Evolutionary conservation across 441 rosid species (phyloP).

Genomic region (Adansonia grandidieri): DNA sequence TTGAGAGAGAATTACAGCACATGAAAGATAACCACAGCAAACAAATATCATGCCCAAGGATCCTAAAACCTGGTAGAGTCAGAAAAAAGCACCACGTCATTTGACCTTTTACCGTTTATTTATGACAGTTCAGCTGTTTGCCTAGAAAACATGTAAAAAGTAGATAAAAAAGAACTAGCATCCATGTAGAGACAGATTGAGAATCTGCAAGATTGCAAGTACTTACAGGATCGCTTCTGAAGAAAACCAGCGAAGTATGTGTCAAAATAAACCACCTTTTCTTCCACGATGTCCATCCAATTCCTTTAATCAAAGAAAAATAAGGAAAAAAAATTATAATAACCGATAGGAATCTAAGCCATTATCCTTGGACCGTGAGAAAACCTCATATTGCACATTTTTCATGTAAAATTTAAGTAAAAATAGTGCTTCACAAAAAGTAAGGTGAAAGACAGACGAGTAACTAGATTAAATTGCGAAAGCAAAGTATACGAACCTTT

Average conservation of each 20-base stretch:
- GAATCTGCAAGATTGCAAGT: conserved; percentile 26
- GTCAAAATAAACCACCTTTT: conserved; percentile 98
- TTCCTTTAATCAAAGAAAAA: conserved; percentile 55
- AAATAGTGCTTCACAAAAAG: conserved; percentile 1
- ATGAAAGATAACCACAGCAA: neutral
- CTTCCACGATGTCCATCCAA: conserved; percentile 99
- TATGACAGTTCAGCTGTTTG: neutral
- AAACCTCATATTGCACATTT: neutral
- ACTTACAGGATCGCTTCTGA: conserved; percentile 97
- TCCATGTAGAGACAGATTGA: conserved; percentile 1
- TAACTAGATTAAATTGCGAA: conserved; percentile 16
- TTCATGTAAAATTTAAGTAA: neutral
- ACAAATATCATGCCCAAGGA: neutral
- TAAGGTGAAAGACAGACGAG: neutral
- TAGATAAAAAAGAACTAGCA: conserved; percentile 3
- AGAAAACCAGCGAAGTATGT: conserved; percentile 92
- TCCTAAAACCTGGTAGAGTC: conserved; percentile 7
- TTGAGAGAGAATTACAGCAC: neutral
- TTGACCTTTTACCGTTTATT: conserved; percentile 13
- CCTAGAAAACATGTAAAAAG: neutral
- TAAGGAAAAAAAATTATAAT: neutral
- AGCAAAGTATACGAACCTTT: conserved; percentile 60
- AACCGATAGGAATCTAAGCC: neutral
- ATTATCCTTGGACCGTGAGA: neutral
- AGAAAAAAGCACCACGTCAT: conserved; percentile 1